Base-by-base conservation (phyloP, 139 green algal species). In the Chlorella ohadii region DNA sequence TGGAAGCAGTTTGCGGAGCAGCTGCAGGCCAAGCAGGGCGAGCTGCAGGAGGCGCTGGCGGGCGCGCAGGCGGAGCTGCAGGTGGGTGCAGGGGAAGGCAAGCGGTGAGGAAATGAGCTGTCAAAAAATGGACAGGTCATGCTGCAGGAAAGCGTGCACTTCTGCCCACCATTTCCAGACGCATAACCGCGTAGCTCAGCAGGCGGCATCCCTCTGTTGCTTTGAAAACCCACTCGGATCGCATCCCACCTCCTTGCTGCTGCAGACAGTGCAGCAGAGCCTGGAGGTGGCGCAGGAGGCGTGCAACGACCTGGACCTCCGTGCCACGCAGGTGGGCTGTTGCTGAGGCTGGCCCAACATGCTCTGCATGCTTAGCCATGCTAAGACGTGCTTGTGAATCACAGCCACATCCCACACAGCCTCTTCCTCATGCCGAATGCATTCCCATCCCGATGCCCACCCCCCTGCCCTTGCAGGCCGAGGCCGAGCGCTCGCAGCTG, bases 1-100 rank as follows among this genome's bases (percentile, higher is more conserved):
- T 91, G 88, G 88, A 89, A 91, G 85, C 77, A 66, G 28, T 89
- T 87, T 84, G 87, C 87, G 1, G 82, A 87, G 44, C 47, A 36
- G 47, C 9, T 83, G 82, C 82, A 78, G 31, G 56, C 66, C 15
- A 34, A 75, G 66, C 34, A 59, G n/a, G 76, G 51, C 1, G 36
- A 84, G 70, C 74, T 88, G 72, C 55, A 88, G 59, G 67, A 81
- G 31, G 66, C 86, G 57, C 84, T 92, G 27, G 67, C 75, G 6
- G 84, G 38, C 13, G 72, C 51, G 41, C 84, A 89, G 74, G 38
- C 55, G 5, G 55, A 86, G 55, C 72, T 84, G 41, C 34, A 76
- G 80, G 80, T 73, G 75, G 13, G 23, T 38, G 23, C 20, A 66
- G 22, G 2, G 59, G 20, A 33, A 23, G 17, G 22, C 2, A 31